Evolutionary conservation across 139 green algal genomes (phyloP).

Genomic region (Protoeuglena noctilucae): DNA sequence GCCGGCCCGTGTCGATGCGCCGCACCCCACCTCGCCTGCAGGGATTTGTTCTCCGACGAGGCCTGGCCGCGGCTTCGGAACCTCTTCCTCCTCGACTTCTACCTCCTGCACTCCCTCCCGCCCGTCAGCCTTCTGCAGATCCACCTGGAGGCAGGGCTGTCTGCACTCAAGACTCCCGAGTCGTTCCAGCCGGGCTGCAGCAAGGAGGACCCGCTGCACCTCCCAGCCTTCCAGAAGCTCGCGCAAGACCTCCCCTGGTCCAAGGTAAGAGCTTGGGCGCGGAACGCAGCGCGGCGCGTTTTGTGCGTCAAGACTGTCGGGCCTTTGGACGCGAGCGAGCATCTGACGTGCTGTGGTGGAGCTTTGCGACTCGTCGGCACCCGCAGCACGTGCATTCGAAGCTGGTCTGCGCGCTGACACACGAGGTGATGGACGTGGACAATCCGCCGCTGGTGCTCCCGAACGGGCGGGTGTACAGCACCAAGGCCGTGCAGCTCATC

Average conservation of each 20-base stretch:
- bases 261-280: too few species aligned
- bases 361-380: too few species aligned
- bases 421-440: slow-evolving; percentile 70
- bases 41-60: slow-evolving; percentile 26
- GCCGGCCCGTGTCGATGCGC: background rate
- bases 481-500: slow-evolving; percentile 11
- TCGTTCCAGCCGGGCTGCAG: slow-evolving; percentile 27
- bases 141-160: slow-evolving; percentile 54
- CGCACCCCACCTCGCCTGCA: background rate
- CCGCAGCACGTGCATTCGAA: slow-evolving; percentile 66
- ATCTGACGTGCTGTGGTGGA: too few species aligned
- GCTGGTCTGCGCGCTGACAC: slow-evolving; percentile 70
- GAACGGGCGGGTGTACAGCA: slow-evolving; percentile 39
- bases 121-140: slow-evolving; percentile 16
- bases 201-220: slow-evolving; percentile 58
- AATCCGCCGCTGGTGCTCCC: slow-evolving; percentile 84
- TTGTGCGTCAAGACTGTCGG: too few species aligned
- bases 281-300: too few species aligned
- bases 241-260: slow-evolving; percentile 56
- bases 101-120: slow-evolving; percentile 38
- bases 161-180: slow-evolving; percentile 59
- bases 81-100: slow-evolving; percentile 57
- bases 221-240: slow-evolving; percentile 48
- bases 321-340: too few species aligned
- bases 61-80: slow-evolving; percentile 46